These are phyloP conservation scores for Discostella pseudostelligera DNA, from an alignment of 108 stramenopile genomes.

Conservation along the genomic window DNA sequence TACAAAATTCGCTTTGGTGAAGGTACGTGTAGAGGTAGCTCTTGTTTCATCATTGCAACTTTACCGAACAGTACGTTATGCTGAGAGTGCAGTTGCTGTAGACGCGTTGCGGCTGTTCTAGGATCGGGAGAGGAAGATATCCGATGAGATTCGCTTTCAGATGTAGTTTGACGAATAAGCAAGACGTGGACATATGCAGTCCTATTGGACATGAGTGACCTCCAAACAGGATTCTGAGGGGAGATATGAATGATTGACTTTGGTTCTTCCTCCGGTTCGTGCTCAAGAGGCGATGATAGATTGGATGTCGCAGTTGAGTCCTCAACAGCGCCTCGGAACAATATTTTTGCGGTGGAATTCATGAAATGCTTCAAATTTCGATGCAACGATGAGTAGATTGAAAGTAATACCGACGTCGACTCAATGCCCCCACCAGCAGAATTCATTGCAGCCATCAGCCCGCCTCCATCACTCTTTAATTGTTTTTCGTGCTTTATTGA, in stretches of 20 bases:
- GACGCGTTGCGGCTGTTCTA: constrained; percentile 23
- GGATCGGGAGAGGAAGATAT: constrained; percentile 37
- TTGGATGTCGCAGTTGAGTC: background rate
- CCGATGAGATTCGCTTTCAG: constrained; percentile 7
- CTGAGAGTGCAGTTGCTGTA: constrained; percentile 41
- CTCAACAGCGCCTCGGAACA: constrained; percentile 9
- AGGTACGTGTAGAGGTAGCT: constrained; percentile 66
- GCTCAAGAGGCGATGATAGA: background rate
- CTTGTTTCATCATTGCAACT: constrained; percentile 73
- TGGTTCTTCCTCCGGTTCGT: constrained; percentile 31
- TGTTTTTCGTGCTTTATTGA: constrained; percentile 52
- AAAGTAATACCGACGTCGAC: constrained; percentile 72
- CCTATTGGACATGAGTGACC: constrained; percentile 60
- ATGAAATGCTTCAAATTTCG: constrained; percentile 20
- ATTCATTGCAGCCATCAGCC: constrained; percentile 70
- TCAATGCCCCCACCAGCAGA: constrained; percentile 87
- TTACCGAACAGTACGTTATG: constrained; percentile 62
- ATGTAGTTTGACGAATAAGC: constrained; percentile 48
- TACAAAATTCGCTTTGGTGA: constrained; percentile 66
- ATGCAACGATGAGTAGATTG: constrained; percentile 50
- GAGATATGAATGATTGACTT: constrained; percentile 56
- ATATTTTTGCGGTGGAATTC: constrained; percentile 1
- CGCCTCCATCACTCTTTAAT: constrained; percentile 56
- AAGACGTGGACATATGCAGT: constrained; percentile 72
- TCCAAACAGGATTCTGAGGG: constrained; percentile 57